phyloP scores from a whole-genome alignment of 1,284 basidiomycete genomes.

The Violaceomyces palustris region DNA sequence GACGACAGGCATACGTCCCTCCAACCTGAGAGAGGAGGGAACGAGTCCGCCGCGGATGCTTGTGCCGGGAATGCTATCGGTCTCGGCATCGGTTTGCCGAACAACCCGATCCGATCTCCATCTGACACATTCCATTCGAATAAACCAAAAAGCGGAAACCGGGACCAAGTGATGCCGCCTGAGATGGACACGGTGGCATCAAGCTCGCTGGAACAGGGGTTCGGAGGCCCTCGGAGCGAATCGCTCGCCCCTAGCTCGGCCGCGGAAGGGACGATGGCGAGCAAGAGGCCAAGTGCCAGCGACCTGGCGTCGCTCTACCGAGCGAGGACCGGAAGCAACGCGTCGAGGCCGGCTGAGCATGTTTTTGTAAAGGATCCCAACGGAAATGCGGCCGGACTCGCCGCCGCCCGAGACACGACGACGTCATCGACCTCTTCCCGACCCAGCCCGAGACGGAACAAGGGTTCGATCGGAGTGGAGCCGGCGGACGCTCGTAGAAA shows the following conservation, averaged over 20 bases:
- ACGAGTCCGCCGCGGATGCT: no score
- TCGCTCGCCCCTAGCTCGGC: conserved; percentile 4
- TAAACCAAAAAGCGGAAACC: background rate
- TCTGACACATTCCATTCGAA: no score
- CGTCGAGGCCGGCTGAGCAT: conserved; percentile 11
- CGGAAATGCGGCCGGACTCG: conserved; percentile 1
- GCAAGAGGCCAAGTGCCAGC: conserved; percentile 13
- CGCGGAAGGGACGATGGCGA: conserved; percentile 2
- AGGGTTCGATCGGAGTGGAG: conserved; percentile 19
- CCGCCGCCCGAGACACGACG: conserved; percentile 1
- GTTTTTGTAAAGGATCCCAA: conserved; percentile 16
- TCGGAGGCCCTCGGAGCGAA: background rate
- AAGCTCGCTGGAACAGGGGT: background rate
- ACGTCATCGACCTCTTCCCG: background rate
- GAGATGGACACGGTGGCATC: background rate
- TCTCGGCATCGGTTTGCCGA: no score
- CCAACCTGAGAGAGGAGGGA: background rate
- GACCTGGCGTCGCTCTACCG: conserved; percentile 20
- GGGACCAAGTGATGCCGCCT: conserved; percentile 2
- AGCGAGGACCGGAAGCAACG: conserved; percentile 13
- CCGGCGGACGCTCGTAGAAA: conserved; percentile 20
- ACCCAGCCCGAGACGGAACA: conserved; percentile 7
- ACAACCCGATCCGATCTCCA: no score
- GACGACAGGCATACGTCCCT: background rate
- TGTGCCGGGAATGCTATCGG: no score